Evolutionary conservation across 108 stramenopile genomes (phyloP).

Genomic region (Skeletonema grethae): DNA sequence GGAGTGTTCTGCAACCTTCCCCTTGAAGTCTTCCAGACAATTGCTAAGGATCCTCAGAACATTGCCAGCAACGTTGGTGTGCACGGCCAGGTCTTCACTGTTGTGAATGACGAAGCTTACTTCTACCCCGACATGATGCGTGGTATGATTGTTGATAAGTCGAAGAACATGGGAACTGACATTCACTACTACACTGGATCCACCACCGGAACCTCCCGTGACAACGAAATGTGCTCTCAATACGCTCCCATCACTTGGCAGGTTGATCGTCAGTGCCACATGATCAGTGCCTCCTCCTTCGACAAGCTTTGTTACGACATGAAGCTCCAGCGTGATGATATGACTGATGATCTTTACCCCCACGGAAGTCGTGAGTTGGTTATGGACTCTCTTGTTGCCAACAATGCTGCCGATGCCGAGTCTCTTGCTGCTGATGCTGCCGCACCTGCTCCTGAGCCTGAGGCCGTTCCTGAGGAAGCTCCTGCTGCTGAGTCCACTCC

Average conservation of each 20-base stretch:
- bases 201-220: conserved; percentile 58
- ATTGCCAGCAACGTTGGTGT: conserved; percentile 53
- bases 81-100: conserved; percentile 61
- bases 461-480: background rate
- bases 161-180: conserved; percentile 53
- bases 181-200: conserved; percentile 69
- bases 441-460: background rate
- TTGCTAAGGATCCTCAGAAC: background rate
- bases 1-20: conserved; percentile 53
- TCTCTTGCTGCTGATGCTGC: background rate
- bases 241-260: conserved; percentile 79
- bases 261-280: conserved; percentile 76
- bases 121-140: conserved; percentile 52
- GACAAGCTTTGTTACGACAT: conserved; percentile 74
- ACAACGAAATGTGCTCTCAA: conserved; percentile 60
- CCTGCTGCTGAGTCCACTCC: background rate
- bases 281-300: conserved; percentile 68
- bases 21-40: conserved; percentile 7
- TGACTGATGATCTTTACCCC: conserved; percentile 66
- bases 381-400: conserved; percentile 10
- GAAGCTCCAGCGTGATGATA: conserved; percentile 64
- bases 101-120: conserved; percentile 58
- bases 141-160: conserved; percentile 41
- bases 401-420: background rate
- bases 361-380: conserved; percentile 71